Conservation (phyloP, 202 grass and related monocot species). For the Panicum virgatum region DNA sequence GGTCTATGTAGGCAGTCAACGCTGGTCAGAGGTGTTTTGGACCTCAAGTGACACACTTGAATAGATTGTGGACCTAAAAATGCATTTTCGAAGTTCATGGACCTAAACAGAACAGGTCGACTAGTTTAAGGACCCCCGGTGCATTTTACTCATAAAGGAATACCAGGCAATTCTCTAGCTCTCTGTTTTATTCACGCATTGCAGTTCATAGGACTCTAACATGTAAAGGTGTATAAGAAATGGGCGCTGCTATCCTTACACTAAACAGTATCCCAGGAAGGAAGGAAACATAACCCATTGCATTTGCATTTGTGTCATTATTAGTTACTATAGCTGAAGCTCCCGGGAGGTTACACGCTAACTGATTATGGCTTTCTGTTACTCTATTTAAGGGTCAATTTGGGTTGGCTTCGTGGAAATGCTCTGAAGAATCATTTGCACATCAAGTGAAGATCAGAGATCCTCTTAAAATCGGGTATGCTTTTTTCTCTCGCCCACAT, state of each 20-base stretch:
- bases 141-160: too few species aligned
- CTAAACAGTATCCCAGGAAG: background rate
- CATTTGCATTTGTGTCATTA: background rate
- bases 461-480: slow-evolving; percentile 88
- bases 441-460: slow-evolving; percentile 93
- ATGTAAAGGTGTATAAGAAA: background rate
- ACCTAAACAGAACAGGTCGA: too few species aligned
- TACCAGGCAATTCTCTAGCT: background rate
- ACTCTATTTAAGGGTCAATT: slow-evolving; percentile 46
- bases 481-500: slow-evolving; percentile 21
- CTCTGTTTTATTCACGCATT: background rate
- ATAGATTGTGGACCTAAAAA: too few species aligned
- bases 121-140: too few species aligned
- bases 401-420: slow-evolving; percentile 91
- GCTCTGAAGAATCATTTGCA: slow-evolving; percentile 96
- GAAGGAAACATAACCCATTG: background rate
- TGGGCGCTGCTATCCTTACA: background rate
- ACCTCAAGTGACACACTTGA: too few species aligned
- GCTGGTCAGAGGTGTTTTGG: too few species aligned
- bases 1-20: too few species aligned
- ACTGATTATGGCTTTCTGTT: slow-evolving; percentile 6
- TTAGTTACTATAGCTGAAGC: slow-evolving; percentile 16
- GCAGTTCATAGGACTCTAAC: background rate
- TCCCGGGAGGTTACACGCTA: background rate
- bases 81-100: too few species aligned